Base-by-base conservation (phyloP, 306 rosid species). In the Castanospermum australe region DNA sequence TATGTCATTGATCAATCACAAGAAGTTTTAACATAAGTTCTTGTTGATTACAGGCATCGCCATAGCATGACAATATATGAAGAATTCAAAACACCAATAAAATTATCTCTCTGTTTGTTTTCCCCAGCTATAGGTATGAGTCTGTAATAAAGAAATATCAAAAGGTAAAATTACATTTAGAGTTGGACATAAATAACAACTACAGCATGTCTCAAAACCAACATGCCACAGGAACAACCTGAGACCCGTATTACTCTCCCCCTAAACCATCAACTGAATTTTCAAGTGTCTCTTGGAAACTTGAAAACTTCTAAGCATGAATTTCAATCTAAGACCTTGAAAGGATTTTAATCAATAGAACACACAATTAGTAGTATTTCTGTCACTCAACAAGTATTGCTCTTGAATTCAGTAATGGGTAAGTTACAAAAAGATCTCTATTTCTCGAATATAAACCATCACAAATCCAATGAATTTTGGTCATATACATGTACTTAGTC, bases 241-340 rank as follows among this genome's bases (percentile, higher is more conserved):
- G 39, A 65, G 73, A 65, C 17, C 73, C 21, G 9, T 48, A 52
- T 77, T 65, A 65, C 44, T 33, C 80, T 35, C 39, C 20, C 33
- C 6, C 52, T 39, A 71, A 36, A 54, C 50, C 51, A 21, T 21
- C 67, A 57, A 56, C 39, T 30, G 67, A 57, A 59, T 24, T 73
- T 28, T n/a, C 68, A 12, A 24, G 17, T 36, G 57, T 73, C 54
- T 73, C 41, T 39, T 39, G 56, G 60, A 20, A n/a, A 41, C 41
- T 39, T 39, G 56, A 44, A 20, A n/a, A 41, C 67, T 73, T 56
- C 50, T 14, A 36, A 36, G 52, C 50, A 74, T 17, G 32, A 59
- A 55, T 9, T 41, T 73, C 59, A 71, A 71, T 17, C 63, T 35
- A 71, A 9, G 48, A 33, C 10, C 50, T 28, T 11, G 1, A 56